These are phyloP conservation scores for Glutinoglossum americanum DNA, from an alignment of 495 filamentous ascomycete genomes.

Conservation along the genomic window DNA sequence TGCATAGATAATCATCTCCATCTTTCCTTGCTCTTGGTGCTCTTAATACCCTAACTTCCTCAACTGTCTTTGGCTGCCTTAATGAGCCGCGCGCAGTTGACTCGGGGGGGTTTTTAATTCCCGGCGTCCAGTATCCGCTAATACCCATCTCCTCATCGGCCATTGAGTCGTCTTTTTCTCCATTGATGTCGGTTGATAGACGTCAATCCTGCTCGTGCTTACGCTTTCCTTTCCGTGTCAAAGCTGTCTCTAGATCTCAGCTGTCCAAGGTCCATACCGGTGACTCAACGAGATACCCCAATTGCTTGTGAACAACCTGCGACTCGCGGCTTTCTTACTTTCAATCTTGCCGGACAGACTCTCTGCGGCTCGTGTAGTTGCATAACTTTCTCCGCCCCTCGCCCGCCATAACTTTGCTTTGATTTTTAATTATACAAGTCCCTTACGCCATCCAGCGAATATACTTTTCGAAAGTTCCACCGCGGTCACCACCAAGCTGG, in stretches of 20 bases:
- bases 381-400: not conserved
- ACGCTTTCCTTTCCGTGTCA: conserved; percentile 46
- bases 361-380: not conserved
- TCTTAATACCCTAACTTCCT: not conserved
- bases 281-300: conserved; percentile 22
- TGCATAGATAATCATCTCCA: not conserved
- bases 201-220: conserved; percentile 45
- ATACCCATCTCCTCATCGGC: not conserved
- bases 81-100: not conserved
- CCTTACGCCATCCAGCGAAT: not conserved
- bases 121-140: not conserved
- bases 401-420: not conserved
- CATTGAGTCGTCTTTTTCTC: conserved; percentile 8
- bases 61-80: not conserved
- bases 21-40: not conserved
- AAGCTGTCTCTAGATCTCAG: conserved; percentile 50
- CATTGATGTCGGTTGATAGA: conserved; percentile 62
- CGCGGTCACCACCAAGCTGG: not conserved
- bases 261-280: conserved; percentile 52
- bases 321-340: not conserved
- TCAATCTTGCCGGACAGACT: not conserved
- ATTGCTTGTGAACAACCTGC: conserved; percentile 13
- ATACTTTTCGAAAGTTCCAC: not conserved
- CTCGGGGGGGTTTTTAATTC: not conserved
- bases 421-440: not conserved